A percentile compares a stretch with the other conserved stretches of the same genome.
Conservation (phyloP, 176 grass and related monocot genomes). For the Paspalum notatum region DNA sequence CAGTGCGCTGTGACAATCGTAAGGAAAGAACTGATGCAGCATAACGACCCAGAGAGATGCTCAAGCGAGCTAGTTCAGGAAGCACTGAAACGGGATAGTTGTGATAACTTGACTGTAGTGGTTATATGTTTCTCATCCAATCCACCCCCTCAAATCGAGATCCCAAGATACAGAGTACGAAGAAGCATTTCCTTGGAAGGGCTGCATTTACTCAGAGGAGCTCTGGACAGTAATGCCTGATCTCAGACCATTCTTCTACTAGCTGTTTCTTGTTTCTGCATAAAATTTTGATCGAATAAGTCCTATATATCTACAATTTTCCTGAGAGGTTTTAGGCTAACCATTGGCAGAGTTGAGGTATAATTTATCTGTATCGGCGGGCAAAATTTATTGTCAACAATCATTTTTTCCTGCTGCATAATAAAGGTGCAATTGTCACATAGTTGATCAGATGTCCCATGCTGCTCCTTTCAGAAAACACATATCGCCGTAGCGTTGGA, state of each 20-base stretch:
- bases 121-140: slow-evolving; percentile 79
- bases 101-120: slow-evolving; percentile 81
- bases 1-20: slow-evolving; percentile 87
- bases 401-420: background rate
- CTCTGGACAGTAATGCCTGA: slow-evolving; percentile 76
- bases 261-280: background rate
- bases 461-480: background rate
- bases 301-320: slow-evolving; percentile 12
- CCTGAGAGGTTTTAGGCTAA: slow-evolving; percentile 2
- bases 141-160: slow-evolving; percentile 81
- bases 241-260: background rate
- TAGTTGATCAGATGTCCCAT: background rate
- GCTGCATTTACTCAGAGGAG: slow-evolving; percentile 72
- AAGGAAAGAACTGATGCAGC: slow-evolving; percentile 72
- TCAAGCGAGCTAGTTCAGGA: slow-evolving; percentile 77
- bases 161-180: slow-evolving; percentile 72
- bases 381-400: slow-evolving; percentile 3
- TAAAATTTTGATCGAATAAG: slow-evolving; percentile 38
- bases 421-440: background rate
- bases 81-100: slow-evolving; percentile 71
- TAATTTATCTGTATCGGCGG: slow-evolving; percentile 18
- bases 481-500: background rate
- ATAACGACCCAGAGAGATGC: slow-evolving; percentile 80
- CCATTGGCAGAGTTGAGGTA: slow-evolving; percentile 18
- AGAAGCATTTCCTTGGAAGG: slow-evolving; percentile 94